A percentile compares a stretch with the other conserved stretches of the same genome.
Conservation (phyloP, 202 grass and related monocot species). For the Musa balbisiana region DNA sequence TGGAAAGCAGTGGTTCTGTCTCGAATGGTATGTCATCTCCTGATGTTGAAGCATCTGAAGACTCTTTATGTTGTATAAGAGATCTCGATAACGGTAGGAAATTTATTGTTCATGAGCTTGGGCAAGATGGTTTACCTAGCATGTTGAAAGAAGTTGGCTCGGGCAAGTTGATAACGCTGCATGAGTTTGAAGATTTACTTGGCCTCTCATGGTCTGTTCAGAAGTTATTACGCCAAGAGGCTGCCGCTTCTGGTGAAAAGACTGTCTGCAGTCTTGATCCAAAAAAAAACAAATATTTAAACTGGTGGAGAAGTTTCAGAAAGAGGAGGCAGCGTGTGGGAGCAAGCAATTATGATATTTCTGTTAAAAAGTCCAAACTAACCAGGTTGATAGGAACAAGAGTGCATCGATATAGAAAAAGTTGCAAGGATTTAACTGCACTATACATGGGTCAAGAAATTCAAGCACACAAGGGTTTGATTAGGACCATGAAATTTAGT, state of each 20-base stretch:
- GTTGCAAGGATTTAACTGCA: constrained; percentile 55
- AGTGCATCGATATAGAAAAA: constrained; percentile 59
- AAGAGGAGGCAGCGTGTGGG: constrained; percentile 29
- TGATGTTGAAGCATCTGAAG: constrained; percentile 26
- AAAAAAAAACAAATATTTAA: constrained; percentile 38
- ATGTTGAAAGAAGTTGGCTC: constrained; percentile 57
- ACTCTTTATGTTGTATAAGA: constrained; percentile 35
- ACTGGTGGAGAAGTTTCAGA: constrained; percentile 49
- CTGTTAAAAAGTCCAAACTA: constrained; percentile 36
- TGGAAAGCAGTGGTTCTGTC: constrained; percentile 23
- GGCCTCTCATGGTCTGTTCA: constrained; percentile 43
- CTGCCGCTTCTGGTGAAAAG: background rate
- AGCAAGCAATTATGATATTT: constrained; percentile 42
- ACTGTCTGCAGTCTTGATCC: constrained; percentile 8
- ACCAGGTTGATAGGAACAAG: constrained; percentile 33
- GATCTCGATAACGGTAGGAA: constrained; percentile 42
- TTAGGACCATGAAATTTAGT: constrained; percentile 75
- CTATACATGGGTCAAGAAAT: constrained; percentile 82
- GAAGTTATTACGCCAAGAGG: constrained; percentile 27
- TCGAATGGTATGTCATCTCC: constrained; percentile 29
- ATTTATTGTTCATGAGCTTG: constrained; percentile 30
- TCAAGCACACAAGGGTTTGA: constrained; percentile 72
- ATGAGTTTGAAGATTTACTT: constrained; percentile 48
- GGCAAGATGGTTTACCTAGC: constrained; percentile 22
- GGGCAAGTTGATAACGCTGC: constrained; percentile 45